These are phyloP conservation scores for Rhodotorula sp. DNA, from an alignment of 1,284 basidiomycete species.

Conservation along the genomic window DNA sequence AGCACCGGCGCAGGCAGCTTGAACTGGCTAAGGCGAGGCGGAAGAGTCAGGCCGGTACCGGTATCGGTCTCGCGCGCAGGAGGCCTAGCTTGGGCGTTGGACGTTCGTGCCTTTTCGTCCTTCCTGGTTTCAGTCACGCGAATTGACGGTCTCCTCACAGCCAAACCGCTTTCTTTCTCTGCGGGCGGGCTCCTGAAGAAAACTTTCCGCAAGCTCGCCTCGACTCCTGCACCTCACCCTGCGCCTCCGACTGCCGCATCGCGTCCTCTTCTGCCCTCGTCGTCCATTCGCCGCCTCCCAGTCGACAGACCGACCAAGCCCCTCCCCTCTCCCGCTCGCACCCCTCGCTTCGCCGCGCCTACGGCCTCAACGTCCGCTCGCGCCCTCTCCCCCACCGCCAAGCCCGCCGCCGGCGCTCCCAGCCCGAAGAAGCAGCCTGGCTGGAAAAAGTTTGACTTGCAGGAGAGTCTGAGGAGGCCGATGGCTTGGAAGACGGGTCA, in stretches of 20 bases:
- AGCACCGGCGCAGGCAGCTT: slow-evolving; percentile 9
- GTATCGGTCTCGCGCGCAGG: not conserved
- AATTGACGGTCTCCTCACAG: not conserved
- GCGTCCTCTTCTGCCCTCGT: not conserved
- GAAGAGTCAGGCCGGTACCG: slow-evolving; percentile 3
- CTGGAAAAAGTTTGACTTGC: slow-evolving; percentile 28
- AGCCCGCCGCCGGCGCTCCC: not conserved
- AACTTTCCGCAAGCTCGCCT: slow-evolving; percentile 12
- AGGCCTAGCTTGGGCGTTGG: slow-evolving; percentile 5
- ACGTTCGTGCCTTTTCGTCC: slow-evolving; percentile 2
- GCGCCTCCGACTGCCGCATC: not conserved
- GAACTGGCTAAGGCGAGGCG: slow-evolving; percentile 16
- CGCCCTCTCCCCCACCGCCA: not conserved
- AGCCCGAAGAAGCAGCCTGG: slow-evolving; percentile 15
- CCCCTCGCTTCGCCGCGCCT: slow-evolving; percentile 11
- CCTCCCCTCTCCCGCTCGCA: not conserved
- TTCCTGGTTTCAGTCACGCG: not conserved
- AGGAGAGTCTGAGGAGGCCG: slow-evolving; percentile 17
- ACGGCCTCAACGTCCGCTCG: slow-evolving; percentile 9
- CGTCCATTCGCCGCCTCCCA: not conserved
- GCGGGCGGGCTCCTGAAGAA: slow-evolving; percentile 8
- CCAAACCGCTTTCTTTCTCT: slow-evolving; percentile 1
- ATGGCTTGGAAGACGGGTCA: slow-evolving; percentile 14
- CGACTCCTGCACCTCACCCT: not conserved
- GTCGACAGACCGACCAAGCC: not conserved